Evolutionary conservation across 2,329 filamentous ascomycete species (phyloP).

Genomic region (Calonectria naviculata): DNA sequence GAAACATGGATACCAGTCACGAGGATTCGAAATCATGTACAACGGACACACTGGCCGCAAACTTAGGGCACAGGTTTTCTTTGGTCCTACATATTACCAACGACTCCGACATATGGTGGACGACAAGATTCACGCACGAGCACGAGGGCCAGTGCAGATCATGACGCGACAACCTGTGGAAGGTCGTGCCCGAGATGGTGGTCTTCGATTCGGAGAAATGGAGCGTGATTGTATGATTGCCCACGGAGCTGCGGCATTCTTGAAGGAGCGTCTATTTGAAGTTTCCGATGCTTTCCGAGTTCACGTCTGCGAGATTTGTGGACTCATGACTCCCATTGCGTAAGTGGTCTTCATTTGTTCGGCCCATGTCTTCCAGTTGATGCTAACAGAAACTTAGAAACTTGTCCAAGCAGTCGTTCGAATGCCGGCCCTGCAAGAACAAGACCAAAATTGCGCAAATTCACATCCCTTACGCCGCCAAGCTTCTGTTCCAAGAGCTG

Average conservation of each 20-base stretch:
- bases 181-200: conserved; percentile 97
- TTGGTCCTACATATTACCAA: conserved; percentile 98
- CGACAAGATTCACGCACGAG: conserved; percentile 99
- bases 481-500: conserved; percentile 97
- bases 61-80: conserved; percentile 92
- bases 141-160: conserved; percentile 95
- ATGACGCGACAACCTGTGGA: conserved; percentile 97
- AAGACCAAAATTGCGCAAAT: conserved; percentile 99
- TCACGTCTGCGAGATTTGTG: conserved; percentile 98
- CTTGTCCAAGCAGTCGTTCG: conserved; percentile 94
- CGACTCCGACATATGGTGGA: conserved; percentile 99
- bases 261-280: conserved; percentile 97
- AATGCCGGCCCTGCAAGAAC: conserved; percentile 98
- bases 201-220: conserved; percentile 99
- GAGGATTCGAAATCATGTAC: conserved; percentile 98
- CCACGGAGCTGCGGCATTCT: conserved; percentile 95
- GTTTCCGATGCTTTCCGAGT: conserved; percentile 98
- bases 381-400: conserved; percentile 69
- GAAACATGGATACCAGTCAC: conserved; percentile 93
- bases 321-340: conserved; percentile 98
- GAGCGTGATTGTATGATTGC: conserved; percentile 99
- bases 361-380: not conserved
- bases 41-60: conserved; percentile 97
- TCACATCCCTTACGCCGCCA: conserved; percentile 97
- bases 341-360: conserved; percentile 65